Conservation (phyloP, 331 rosid species). For the Acacia pycnantha region DNA sequence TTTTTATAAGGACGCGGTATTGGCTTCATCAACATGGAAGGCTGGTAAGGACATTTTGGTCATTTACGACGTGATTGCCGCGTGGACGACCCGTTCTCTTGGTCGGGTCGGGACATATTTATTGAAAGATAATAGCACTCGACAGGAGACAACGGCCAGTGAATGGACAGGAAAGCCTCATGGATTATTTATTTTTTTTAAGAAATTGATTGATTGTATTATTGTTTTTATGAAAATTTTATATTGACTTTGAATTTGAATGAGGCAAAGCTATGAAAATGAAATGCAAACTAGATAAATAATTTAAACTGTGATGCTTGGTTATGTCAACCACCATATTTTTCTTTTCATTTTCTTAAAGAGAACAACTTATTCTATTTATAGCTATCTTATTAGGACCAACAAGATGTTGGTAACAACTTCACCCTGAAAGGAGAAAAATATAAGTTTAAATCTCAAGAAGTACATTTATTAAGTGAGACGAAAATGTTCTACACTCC, state of each 20-base stretch:
- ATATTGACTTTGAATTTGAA: background rate
- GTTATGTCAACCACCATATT: too few species aligned
- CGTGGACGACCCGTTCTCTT: slow-evolving; percentile 43
- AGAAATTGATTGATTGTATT: background rate
- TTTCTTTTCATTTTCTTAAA: too few species aligned
- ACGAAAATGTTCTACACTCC: too few species aligned
- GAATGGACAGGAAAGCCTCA: background rate
- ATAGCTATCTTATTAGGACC: too few species aligned
- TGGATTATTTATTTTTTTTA: background rate
- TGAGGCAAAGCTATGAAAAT: background rate
- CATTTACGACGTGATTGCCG: slow-evolving; percentile 31
- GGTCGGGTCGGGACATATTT: slow-evolving; percentile 7
- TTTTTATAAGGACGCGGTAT: background rate
- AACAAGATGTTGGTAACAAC: too few species aligned
- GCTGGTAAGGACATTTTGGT: slow-evolving; percentile 29
- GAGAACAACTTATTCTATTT: too few species aligned
- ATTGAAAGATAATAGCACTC: background rate
- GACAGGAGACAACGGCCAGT: background rate
- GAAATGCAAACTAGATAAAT: background rate
- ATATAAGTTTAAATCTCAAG: rapidly evolving
- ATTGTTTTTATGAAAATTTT: background rate
- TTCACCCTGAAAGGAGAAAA: too few species aligned
- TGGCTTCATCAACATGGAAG: background rate
- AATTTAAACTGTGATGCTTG: too few species aligned
- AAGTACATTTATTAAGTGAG: rapidly evolving